Evolutionary conservation across 2,329 filamentous ascomycete species (phyloP).

Genomic region (Aureobasidium lini): DNA sequence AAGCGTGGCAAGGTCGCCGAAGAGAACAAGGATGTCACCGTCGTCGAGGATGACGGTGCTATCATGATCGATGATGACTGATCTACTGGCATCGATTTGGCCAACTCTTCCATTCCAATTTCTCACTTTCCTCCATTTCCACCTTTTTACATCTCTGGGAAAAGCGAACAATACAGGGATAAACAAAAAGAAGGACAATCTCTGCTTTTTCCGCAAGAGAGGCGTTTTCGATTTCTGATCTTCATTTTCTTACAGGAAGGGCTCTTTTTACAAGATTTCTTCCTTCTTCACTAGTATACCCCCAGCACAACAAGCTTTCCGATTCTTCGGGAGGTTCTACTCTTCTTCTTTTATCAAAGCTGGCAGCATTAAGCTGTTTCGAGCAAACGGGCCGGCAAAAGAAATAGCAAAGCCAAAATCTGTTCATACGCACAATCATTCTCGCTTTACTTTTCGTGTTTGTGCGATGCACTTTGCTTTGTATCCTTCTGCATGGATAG

Average conservation of each 20-base stretch:
- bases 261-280: background rate
- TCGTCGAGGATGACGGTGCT: constrained; percentile 30
- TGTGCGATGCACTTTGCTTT: too few species aligned
- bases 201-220: background rate
- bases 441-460: background rate
- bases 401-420: background rate
- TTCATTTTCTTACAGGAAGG: background rate
- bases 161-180: background rate
- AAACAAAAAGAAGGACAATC: background rate
- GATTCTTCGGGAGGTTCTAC: too few species aligned
- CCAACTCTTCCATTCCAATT: background rate
- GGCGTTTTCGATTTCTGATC: background rate
- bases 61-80: constrained; percentile 24
- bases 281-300: background rate
- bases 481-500: too few species aligned
- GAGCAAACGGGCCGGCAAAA: background rate
- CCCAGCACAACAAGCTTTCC: background rate
- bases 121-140: background rate
- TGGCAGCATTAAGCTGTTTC: background rate
- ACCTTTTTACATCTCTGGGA: background rate
- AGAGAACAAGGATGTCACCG: constrained; percentile 22
- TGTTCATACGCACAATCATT: background rate
- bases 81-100: background rate
- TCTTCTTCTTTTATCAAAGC: too few species aligned
- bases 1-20: constrained; percentile 36